Conservation (phyloP, 2,329 filamentous ascomycete genomes). For the Apiospora hydei region DNA sequence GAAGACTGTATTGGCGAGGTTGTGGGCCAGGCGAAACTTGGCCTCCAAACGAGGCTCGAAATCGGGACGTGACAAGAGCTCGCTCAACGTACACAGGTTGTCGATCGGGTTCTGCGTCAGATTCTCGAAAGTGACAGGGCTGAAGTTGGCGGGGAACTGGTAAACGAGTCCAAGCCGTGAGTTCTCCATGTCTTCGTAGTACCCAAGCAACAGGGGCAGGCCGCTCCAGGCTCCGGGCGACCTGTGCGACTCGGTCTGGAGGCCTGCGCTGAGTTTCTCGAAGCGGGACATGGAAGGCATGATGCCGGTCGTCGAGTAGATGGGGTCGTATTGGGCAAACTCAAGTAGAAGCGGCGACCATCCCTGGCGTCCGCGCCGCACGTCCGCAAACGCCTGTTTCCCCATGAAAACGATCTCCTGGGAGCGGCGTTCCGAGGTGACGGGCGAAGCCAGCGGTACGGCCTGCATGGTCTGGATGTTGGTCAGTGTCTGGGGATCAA, state of each 20-base stretch:
- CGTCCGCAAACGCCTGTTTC: slow-evolving; percentile 59
- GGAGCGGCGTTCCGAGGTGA: slow-evolving; percentile 38
- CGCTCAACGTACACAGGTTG: slow-evolving; percentile 60
- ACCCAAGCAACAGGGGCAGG: slow-evolving; percentile 67
- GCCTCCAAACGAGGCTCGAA: slow-evolving; percentile 75
- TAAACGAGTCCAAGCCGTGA: slow-evolving; percentile 79
- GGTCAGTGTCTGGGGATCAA: slow-evolving; percentile 61
- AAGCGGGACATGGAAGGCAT: slow-evolving; percentile 71
- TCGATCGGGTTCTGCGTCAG: slow-evolving; percentile 58
- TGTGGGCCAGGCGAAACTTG: slow-evolving; percentile 77
- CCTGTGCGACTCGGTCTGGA: slow-evolving; percentile 61
- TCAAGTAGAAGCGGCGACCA: slow-evolving; percentile 72
- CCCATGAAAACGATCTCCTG: slow-evolving; percentile 61
- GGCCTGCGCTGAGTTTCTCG: slow-evolving; percentile 66
- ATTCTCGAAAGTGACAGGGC: slow-evolving; percentile 61
- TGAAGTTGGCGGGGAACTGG: slow-evolving; percentile 72
- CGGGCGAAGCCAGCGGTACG: slow-evolving; percentile 45
- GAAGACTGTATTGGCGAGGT: slow-evolving; percentile 75
- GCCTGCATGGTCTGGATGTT: slow-evolving; percentile 53
- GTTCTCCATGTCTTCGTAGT: slow-evolving; percentile 76
- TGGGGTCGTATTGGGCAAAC: slow-evolving; percentile 70
- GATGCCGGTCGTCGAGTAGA: slow-evolving; percentile 68
- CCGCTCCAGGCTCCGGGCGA: slow-evolving; percentile 66
- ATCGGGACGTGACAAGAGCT: slow-evolving; percentile 59
- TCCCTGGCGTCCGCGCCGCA: slow-evolving; percentile 52